Evolutionary conservation across 106 monocot genomes (phyloP), one percentile per base, ranked within the genome.

Genomic region (Triglochin maritima): DNA sequence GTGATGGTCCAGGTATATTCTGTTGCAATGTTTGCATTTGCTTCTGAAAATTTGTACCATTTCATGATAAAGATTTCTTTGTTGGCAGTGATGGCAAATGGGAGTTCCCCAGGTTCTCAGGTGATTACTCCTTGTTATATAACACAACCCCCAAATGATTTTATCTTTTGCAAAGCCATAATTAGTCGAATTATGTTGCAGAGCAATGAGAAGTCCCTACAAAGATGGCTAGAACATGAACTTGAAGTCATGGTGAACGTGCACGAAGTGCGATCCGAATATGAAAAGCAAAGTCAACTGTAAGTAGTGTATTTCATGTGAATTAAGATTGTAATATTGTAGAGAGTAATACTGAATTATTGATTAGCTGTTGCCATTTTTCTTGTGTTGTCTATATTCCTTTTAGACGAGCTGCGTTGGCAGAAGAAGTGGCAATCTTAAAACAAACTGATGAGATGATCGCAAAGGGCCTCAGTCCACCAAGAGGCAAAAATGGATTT

Each of bases 261-360:
- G 60, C 83, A 90, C 74, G 90, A 90, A 85, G 90, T 95, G 68
- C 87, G 87, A 52, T 67, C 74, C 47, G 95, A 95, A 84, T 95
- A 90, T 68, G 90, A 87, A 66, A 95, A 95, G 66, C 95, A 95
- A 88, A 90, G 81, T 60, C 87, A 90, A 90, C 72, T 95, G 95
- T 95, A 90, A 57, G 90, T 70, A 57, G 29, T 29, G 29, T 29
- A 29, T 29, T 29, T 29, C 29, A 29, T 29, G 29, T 29, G 29
- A 29, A 56, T 67, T 61, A 50, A 49, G 63, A 57, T 47, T 42
- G 11, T 46, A 17, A 53, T 7, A 58, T 17, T 46, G 29, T 29
- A 29, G 29, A 0, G 29, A 0, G 29, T 29, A 29, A 29, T 29
- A 29, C 29, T 29, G 29, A 0, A 29, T 29, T 29, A 29, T 29